Conservation (phyloP, 768 basidiomycete genomes). For the Hortiboletus campestris region DNA sequence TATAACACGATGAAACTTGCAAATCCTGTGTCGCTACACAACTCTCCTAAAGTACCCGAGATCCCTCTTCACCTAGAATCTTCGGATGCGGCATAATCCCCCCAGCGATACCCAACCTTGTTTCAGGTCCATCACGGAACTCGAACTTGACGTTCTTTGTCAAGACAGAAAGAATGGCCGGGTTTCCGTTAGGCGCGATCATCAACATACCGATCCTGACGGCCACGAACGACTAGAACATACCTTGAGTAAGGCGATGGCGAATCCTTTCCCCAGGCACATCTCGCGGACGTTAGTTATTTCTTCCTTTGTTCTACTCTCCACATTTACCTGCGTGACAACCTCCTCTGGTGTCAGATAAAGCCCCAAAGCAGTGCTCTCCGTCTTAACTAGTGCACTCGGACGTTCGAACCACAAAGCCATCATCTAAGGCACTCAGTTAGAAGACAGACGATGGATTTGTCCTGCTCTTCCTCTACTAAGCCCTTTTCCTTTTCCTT, state of each 20-base stretch:
- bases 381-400: slow-evolving; percentile 36
- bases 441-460: slow-evolving; percentile 39
- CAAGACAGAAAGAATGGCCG: slow-evolving; percentile 25
- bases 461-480: slow-evolving; percentile 30
- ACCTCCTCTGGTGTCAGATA: slow-evolving; percentile 42
- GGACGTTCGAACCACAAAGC: background rate
- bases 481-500: slow-evolving; percentile 31
- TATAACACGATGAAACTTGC: background rate
- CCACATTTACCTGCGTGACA: slow-evolving; percentile 24
- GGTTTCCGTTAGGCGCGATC: background rate
- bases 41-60: slow-evolving; percentile 8
- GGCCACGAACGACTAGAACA: background rate
- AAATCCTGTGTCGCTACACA: background rate
- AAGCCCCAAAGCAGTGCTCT: slow-evolving; percentile 29
- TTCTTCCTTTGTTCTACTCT: background rate
- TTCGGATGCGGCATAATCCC: slow-evolving; percentile 36
- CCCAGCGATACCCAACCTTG: too few species aligned
- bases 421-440: slow-evolving; percentile 21
- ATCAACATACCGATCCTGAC: too few species aligned
- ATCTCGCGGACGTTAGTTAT: background rate
- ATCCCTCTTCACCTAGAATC: slow-evolving; percentile 22
- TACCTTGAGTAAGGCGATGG: slow-evolving; percentile 29
- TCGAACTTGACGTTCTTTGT: slow-evolving; percentile 25
- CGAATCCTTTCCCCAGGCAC: slow-evolving; percentile 26
- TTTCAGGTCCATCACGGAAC: too few species aligned